These are phyloP conservation scores for Leucocoprinus sp. DNA, from an alignment of 768 basidiomycete genomes.

Conservation along the genomic window DNA sequence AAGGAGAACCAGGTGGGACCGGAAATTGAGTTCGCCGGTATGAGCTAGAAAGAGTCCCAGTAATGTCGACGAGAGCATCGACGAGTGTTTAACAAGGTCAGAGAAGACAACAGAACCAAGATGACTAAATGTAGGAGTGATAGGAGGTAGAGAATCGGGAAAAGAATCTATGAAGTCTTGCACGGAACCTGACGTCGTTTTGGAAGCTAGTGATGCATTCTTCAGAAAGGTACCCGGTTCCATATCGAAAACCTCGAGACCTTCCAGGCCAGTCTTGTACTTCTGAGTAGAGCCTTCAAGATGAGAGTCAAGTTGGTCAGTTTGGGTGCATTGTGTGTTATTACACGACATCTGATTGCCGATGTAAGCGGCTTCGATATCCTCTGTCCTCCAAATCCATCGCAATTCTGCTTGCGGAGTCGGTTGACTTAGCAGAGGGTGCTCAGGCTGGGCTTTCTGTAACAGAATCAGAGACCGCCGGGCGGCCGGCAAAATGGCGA, in stretches of 20 bases:
- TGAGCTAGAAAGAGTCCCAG: constrained; percentile 59
- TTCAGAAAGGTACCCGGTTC: constrained; percentile 45
- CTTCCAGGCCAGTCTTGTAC: constrained; percentile 30
- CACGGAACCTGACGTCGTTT: constrained; percentile 25
- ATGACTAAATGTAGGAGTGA: constrained; percentile 56
- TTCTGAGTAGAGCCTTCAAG: constrained; percentile 4
- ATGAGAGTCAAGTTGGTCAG: not conserved
- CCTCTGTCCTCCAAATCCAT: constrained; percentile 60
- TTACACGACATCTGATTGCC: constrained; percentile 1
- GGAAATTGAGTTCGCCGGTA: constrained; percentile 57
- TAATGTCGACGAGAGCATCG: constrained; percentile 56
- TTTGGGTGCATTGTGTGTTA: constrained; percentile 1
- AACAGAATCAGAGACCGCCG: constrained; percentile 63
- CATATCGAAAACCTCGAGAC: constrained; percentile 54
- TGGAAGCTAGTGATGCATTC: constrained; percentile 18
- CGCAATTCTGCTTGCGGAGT: constrained; percentile 22
- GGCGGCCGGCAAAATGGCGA: constrained; percentile 51
- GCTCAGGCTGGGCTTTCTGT: constrained; percentile 54
- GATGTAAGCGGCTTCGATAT: constrained; percentile 44
- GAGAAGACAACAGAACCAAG: constrained; percentile 56
- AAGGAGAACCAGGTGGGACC: constrained; percentile 57
- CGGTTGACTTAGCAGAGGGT: constrained; percentile 39
- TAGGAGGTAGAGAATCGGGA: constrained; percentile 48
- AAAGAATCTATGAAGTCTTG: constrained; percentile 47
- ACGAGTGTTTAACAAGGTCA: constrained; percentile 54